Percentiles rank a stretch among this genome's conserved stretches.
phyloP scores from a whole-genome alignment of 2,329 filamentous ascomycete species.

The Fusarium dlaminii region DNA sequence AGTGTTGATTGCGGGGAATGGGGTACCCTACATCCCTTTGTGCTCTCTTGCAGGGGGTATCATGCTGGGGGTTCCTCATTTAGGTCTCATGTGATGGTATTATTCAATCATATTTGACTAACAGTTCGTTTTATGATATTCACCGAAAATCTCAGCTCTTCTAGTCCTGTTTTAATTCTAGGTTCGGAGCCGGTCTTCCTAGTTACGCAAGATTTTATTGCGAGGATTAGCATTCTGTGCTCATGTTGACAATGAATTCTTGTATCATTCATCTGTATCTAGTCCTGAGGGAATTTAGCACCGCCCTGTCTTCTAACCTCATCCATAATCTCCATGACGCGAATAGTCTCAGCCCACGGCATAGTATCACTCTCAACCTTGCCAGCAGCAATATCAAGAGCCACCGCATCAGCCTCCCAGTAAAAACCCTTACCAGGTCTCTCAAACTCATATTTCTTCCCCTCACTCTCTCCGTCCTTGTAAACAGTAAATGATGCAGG shows the following conservation, averaged over 20 bases:
- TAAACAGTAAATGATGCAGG: constrained; percentile 51
- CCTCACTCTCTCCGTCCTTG: constrained; percentile 36
- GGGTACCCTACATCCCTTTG: neutral
- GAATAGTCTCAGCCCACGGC: constrained; percentile 57
- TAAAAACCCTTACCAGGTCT: constrained; percentile 51
- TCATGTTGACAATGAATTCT: accelerated
- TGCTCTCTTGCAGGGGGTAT: no score
- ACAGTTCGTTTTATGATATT: neutral
- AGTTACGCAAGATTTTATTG: no score
- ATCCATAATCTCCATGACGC: constrained; percentile 58
- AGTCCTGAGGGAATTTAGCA: constrained; percentile 43
- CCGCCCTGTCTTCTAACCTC: constrained; percentile 52
- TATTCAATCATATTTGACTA: neutral
- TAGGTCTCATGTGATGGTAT: neutral
- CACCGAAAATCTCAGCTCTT: neutral
- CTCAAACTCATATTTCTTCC: constrained; percentile 50
- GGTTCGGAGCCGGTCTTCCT: no score
- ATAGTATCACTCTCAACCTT: constrained; percentile 52
- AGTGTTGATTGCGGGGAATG: neutral
- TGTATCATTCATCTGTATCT: neutral
- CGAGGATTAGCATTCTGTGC: no score
- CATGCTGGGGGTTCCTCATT: neutral
- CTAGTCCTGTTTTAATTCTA: neutral
- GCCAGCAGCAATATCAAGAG: constrained; percentile 51
- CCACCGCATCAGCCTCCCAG: constrained; percentile 57